These are phyloP conservation scores for Hypericum perforatum DNA, from an alignment of 345 rosid genomes.

Conservation along the genomic window DNA sequence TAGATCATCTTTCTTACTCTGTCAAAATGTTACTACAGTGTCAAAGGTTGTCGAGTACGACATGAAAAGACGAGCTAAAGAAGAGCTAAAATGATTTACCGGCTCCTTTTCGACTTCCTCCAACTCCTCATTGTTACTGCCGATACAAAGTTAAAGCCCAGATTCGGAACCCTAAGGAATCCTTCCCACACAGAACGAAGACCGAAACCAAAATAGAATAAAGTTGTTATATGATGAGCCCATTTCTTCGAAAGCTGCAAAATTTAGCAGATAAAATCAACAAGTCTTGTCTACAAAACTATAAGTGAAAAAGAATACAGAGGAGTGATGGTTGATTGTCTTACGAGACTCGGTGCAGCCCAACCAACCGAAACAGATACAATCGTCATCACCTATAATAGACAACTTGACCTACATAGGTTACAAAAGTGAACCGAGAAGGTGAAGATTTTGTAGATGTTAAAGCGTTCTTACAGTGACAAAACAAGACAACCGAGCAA, in stretches of 20 bases:
- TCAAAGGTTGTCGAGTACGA: background rate
- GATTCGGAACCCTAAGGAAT: no score
- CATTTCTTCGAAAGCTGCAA: slow-evolving; percentile 16
- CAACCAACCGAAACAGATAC: slow-evolving; percentile 19
- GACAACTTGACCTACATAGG: background rate
- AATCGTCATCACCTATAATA: slow-evolving; percentile 14
- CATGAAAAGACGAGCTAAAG: background rate
- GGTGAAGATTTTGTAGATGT: no score
- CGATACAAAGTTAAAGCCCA: slow-evolving; percentile 5
- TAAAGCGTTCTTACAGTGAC: slow-evolving; percentile 14
- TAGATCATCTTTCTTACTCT: slow-evolving; percentile 12
- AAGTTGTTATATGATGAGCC: slow-evolving; percentile 17
- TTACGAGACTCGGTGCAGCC: slow-evolving; percentile 29
- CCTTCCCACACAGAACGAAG: slow-evolving; percentile 15
- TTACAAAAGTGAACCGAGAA: no score
- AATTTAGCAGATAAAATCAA: no score
- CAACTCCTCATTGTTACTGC: slow-evolving; percentile 19
- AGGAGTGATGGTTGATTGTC: no score
- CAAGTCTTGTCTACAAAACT: no score
- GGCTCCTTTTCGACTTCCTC: slow-evolving; percentile 18
- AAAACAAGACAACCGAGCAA: slow-evolving; percentile 18
- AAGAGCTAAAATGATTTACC: slow-evolving; percentile 9
- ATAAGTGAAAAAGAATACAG: no score
- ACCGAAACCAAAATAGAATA: slow-evolving; percentile 16
- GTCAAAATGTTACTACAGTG: no score